A percentile compares a stretch with the other conserved stretches of the same genome.
Conservation (phyloP, 768 basidiomycete species). For the Kwoniella mangroviensis region DNA sequence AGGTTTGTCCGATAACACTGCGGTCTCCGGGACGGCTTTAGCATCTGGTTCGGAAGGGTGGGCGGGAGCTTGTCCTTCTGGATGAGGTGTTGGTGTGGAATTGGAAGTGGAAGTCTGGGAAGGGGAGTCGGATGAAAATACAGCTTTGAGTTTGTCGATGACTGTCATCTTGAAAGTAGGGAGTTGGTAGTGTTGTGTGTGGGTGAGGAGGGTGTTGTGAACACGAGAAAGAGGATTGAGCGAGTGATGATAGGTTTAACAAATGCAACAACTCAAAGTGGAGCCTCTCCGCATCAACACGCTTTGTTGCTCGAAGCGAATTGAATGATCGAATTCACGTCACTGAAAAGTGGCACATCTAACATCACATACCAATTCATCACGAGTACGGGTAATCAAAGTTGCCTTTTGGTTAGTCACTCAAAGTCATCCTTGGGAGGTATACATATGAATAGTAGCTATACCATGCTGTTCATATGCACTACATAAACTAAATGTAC, state of each 20-base stretch:
- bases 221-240: no score
- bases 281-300: no score
- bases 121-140: slow-evolving; percentile 19
- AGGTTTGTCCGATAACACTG: slow-evolving; percentile 47
- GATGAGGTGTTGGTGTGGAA: slow-evolving; percentile 9
- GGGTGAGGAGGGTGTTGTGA: background rate
- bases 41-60: slow-evolving; percentile 12
- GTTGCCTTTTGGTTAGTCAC: background rate
- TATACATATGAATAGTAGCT: background rate
- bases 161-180: slow-evolving; percentile 33
- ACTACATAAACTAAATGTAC: no score
- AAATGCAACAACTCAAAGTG: no score
- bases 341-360: background rate
- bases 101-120: background rate
- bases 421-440: background rate
- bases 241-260: no score
- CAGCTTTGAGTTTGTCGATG: slow-evolving; percentile 49
- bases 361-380: background rate
- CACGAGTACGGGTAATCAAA: background rate
- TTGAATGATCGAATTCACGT: background rate
- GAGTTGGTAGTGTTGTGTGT: background rate
- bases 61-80: slow-evolving; percentile 12
- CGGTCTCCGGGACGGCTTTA: slow-evolving; percentile 9
- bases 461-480: no score
- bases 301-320: no score